These are phyloP conservation scores for Pilaira anomala DNA, from an alignment of 192 early-diverging fungal genomes.

Conservation along the genomic window DNA sequence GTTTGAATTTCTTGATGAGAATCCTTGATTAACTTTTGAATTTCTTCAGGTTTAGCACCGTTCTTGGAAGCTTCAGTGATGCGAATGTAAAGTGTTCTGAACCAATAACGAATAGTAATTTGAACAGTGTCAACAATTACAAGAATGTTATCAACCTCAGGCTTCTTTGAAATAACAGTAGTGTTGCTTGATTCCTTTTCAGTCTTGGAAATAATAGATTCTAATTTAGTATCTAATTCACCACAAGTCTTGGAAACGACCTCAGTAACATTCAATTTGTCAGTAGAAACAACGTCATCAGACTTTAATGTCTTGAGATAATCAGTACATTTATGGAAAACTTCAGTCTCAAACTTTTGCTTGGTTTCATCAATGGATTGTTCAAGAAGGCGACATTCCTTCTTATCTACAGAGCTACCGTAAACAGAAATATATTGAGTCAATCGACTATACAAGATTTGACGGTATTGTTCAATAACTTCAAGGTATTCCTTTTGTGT, in stretches of 20 bases:
- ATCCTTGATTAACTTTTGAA: not conserved
- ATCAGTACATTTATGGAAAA: not conserved
- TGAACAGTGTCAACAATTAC: conserved; percentile 10
- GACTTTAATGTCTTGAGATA: conserved; percentile 1
- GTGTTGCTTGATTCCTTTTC: not conserved
- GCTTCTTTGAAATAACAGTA: not conserved
- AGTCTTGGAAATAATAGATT: not conserved
- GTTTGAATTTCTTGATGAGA: not conserved
- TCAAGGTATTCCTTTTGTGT: conserved; percentile 13
- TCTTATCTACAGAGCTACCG: not conserved
- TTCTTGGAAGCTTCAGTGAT: not conserved
- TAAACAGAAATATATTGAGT: not conserved
- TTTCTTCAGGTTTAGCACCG: conserved; percentile 1
- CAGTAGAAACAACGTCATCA: not conserved
- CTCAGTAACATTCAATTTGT: not conserved
- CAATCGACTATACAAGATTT: conserved; percentile 12
- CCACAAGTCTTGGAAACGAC: not conserved
- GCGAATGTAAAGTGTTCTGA: not conserved
- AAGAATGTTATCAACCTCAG: not conserved
- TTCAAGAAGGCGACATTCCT: not conserved
- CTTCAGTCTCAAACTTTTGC: not conserved
- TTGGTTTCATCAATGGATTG: not conserved
- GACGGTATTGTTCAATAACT: conserved; percentile 12
- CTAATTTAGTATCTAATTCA: not conserved
- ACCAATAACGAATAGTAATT: conserved; percentile 13